A percentile compares a stretch with the other conserved stretches of the same genome.
These are phyloP conservation scores for Brassica carinata DNA, from an alignment of 345 rosid genomes.

Conservation along the genomic window DNA sequence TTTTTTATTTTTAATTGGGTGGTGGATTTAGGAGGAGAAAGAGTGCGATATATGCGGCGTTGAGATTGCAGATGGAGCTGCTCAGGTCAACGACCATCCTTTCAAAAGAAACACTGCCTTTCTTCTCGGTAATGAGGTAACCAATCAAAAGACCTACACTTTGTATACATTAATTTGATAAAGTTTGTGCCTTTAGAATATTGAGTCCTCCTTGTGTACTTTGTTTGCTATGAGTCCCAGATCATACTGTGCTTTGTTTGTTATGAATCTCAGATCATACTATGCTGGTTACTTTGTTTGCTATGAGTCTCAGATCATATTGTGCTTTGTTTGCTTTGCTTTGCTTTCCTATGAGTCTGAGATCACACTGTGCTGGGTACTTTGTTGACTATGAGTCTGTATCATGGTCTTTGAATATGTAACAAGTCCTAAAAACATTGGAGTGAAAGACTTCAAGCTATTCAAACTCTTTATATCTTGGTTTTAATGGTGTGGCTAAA, in stretches of 20 bases:
- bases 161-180: neutral
- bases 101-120: constrained; percentile 83
- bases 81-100: constrained; percentile 73
- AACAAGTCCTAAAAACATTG: neutral
- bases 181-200: neutral
- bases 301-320: neutral
- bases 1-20: neutral
- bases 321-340: too few species aligned
- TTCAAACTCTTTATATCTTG: neutral
- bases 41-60: constrained; percentile 97
- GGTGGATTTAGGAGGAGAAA: constrained; percentile 49
- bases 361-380: neutral
- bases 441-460: neutral
- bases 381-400: neutral
- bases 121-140: constrained; percentile 91
- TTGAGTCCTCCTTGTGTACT: neutral
- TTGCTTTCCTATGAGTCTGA: too few species aligned
- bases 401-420: neutral
- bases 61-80: constrained; percentile 81
- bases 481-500: neutral
- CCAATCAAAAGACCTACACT: neutral
- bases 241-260: neutral
- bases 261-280: neutral
- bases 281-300: neutral
- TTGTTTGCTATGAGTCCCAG: neutral